phyloP scores from a whole-genome alignment of 352 stramenopile species.

The Globisporangium sylvaticum region DNA sequence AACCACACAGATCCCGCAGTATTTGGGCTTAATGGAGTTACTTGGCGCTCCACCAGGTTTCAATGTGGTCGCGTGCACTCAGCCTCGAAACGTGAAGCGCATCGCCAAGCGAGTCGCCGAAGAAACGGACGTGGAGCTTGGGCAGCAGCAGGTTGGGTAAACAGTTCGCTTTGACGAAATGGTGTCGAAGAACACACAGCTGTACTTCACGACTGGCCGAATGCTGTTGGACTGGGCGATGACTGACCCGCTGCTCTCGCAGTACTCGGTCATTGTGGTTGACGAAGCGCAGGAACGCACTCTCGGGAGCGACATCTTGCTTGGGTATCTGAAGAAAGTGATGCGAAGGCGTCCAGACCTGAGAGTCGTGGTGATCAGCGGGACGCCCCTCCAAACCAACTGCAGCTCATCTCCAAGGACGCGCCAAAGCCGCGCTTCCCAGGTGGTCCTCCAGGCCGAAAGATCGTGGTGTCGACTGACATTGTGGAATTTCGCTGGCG shows the following conservation, averaged over 20 bases:
- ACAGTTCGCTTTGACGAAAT: conserved; percentile 99
- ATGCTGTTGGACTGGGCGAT: conserved; percentile 98
- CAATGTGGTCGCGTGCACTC: conserved; percentile 93
- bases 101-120: conserved; percentile 97
- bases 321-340: conserved; percentile 97
- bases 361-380: conserved; percentile 98
- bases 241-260: conserved; percentile 93
- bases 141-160: conserved; percentile 96
- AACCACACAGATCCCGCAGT: conserved; percentile 95
- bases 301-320: conserved; percentile 96
- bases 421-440: conserved; percentile 89
- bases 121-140: conserved; percentile 98
- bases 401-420: conserved; percentile 99
- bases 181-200: conserved; percentile 77
- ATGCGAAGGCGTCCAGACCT: conserved; percentile 92
- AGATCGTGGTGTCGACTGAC: conserved; percentile 98
- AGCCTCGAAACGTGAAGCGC: conserved; percentile 96
- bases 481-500: conserved; percentile 99
- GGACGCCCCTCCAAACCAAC: conserved; percentile 96
- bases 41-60: conserved; percentile 47
- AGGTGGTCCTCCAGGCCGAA: conserved; percentile 85
- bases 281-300: conserved; percentile 98
- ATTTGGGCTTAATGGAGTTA: conserved; percentile 79
- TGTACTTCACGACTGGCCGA: conserved; percentile 80
- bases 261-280: conserved; percentile 96